phyloP scores from a whole-genome alignment of 805 yeast genomes.

The Cephaloascus fragrans region DNA sequence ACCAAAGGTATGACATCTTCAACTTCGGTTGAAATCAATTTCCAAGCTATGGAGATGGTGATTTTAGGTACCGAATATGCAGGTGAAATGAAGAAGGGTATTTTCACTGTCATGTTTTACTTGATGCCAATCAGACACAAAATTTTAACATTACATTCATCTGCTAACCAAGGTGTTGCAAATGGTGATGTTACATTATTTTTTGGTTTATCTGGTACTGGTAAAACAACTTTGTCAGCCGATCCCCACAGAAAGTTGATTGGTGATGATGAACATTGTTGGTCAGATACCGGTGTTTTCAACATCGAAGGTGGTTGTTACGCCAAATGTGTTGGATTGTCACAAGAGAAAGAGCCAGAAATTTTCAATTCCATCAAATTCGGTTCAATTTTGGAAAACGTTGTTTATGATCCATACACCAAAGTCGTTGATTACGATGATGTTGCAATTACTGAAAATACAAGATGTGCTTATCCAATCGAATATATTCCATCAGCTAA shows the following conservation, averaged over 20 bases:
- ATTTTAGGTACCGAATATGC: conserved; percentile 98
- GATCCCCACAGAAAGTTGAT: conserved; percentile 89
- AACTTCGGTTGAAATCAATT: conserved; percentile 92
- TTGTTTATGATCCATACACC: conserved; percentile 67
- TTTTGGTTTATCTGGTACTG: conserved; percentile 97
- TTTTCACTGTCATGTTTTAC: conserved; percentile 97
- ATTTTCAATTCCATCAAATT: conserved; percentile 90
- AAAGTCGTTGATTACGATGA: conserved; percentile 83
- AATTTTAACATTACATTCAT: conserved; percentile 89
- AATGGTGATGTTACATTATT: conserved; percentile 86
- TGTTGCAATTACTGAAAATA: conserved; percentile 84
- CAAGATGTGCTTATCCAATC: conserved; percentile 98
- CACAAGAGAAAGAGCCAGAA: conserved; percentile 94
- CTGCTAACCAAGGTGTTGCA: conserved; percentile 81
- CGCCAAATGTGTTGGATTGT: conserved; percentile 89
- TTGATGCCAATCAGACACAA: conserved; percentile 92
- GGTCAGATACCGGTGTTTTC: conserved; percentile 98
- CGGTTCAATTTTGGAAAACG: conserved; percentile 92
- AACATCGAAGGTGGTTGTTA: conserved; percentile 99
- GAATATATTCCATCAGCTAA: conserved; percentile 94
- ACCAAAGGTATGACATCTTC: conserved; percentile 97
- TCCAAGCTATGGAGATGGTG: conserved; percentile 97
- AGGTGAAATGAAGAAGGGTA: conserved; percentile 99
- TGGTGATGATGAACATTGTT: conserved; percentile 99
- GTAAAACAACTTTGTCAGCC: conserved; percentile 95